phyloP scores from a whole-genome alignment of 371 early-diverging fungal species.

The Mortierella polycephala region DNA sequence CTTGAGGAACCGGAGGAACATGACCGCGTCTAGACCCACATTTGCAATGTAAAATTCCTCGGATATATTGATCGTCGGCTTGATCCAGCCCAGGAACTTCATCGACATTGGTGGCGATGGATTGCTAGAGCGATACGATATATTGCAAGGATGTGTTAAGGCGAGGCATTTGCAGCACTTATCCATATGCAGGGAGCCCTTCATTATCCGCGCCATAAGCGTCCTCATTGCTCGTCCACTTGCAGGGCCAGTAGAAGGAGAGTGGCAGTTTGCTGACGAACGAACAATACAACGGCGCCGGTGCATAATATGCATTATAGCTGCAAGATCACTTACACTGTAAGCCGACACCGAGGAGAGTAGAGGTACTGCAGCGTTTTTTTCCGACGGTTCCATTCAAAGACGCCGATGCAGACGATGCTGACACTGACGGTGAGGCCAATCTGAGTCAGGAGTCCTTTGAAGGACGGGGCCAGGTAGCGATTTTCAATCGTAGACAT shows the following conservation, averaged over 20 bases:
- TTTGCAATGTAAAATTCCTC: slow-evolving; percentile 63
- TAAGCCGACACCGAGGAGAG: slow-evolving; percentile 48
- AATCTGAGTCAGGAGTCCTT: slow-evolving; percentile 56
- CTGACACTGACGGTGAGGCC: slow-evolving; percentile 53
- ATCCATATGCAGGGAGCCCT: too few species aligned
- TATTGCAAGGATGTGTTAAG: too few species aligned
- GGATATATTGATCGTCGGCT: slow-evolving; percentile 49
- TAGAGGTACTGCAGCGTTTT: slow-evolving; percentile 56
- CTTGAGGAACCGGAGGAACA: slow-evolving; percentile 72
- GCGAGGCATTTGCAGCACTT: too few species aligned
- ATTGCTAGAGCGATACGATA: slow-evolving; percentile 28
- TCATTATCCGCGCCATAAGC: too few species aligned
- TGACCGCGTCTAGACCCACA: slow-evolving; percentile 73
- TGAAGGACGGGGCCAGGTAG: slow-evolving; percentile 49
- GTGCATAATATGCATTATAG: not conserved
- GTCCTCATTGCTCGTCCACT: too few species aligned
- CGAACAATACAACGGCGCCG: not conserved
- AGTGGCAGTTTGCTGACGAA: too few species aligned
- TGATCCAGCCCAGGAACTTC: slow-evolving; percentile 56
- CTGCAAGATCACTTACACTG: slow-evolving; percentile 39
- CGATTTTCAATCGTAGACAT: slow-evolving; percentile 30
- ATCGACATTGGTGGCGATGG: slow-evolving; percentile 57
- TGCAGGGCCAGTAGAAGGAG: too few species aligned
- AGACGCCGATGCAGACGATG: slow-evolving; percentile 49
- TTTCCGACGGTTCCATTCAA: slow-evolving; percentile 56